A percentile compares a stretch with the other conserved stretches of the same genome.
Evolutionary conservation across 2,329 filamentous ascomycete species (phyloP).

Genomic region (Lachnellula subtilissima): DNA sequence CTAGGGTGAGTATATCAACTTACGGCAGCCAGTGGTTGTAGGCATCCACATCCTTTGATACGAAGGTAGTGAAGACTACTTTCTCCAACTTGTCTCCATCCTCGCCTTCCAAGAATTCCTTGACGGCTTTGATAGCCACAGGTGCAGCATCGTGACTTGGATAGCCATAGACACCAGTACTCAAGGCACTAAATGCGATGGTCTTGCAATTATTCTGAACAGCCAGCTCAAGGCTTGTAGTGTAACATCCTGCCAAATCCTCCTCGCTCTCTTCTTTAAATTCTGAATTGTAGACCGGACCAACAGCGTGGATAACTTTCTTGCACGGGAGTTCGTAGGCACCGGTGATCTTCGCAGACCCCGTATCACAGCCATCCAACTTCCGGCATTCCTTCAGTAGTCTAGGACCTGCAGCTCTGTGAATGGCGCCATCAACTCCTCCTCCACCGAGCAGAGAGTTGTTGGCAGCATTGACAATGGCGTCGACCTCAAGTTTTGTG

Average conservation of each 20-base stretch:
- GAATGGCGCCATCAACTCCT: slow-evolving; percentile 88
- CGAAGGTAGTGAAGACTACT: slow-evolving; percentile 82
- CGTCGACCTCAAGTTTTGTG: slow-evolving; percentile 70
- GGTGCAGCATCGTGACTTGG: slow-evolving; percentile 67
- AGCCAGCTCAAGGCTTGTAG: slow-evolving; percentile 66
- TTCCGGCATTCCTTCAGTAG: slow-evolving; percentile 67
- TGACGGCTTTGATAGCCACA: slow-evolving; percentile 60
- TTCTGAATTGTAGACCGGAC: slow-evolving; percentile 63
- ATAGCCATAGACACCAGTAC: slow-evolving; percentile 88
- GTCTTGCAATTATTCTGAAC: slow-evolving; percentile 60
- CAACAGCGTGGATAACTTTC: slow-evolving; percentile 86
- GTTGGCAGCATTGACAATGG: slow-evolving; percentile 94
- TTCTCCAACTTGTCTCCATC: slow-evolving; percentile 54
- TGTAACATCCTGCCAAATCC: slow-evolving; percentile 62
- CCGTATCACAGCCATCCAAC: slow-evolving; percentile 70
- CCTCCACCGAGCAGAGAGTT: slow-evolving; percentile 72
- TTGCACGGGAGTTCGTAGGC: slow-evolving; percentile 72
- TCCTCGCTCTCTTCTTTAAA: slow-evolving; percentile 39
- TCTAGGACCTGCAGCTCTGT: slow-evolving; percentile 67
- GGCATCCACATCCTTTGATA: slow-evolving; percentile 67
- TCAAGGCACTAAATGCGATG: slow-evolving; percentile 79
- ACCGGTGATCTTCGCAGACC: slow-evolving; percentile 75
- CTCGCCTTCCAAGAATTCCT: slow-evolving; percentile 47
- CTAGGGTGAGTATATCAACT: slow-evolving; percentile 35
- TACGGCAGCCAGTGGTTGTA: slow-evolving; percentile 72